Evolutionary conservation across 371 early-diverging fungal species (phyloP), one percentile per base, ranked within the genome.

Genomic region (Encephalitozoon intestinalis): DNA sequence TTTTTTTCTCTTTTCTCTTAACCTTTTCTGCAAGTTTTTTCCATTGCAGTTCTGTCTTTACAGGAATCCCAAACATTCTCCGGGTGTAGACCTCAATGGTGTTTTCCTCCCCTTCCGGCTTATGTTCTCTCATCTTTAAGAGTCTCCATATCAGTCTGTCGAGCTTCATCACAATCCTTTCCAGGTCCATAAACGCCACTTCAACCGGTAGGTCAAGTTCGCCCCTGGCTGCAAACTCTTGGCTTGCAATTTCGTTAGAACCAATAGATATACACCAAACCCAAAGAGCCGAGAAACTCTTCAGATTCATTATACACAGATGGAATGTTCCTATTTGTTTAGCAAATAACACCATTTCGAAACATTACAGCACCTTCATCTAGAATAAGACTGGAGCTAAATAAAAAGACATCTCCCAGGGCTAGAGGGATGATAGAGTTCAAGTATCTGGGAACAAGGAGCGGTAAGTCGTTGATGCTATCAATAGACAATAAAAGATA

Each of bases 391-490:
- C 9, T 18, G 49, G 2, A 7, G 2, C 49, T 21, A 46, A 15
- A 46, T 46, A 46, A 46, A 43, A 46, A 21, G 21, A 18, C 21
- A 18, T 21, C 49, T 15, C 15, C 49, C 21, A 46, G 12, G 21
- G 3, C 49, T 1, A 46, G 21, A 46, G 21, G 21, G 1, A 58
- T 58, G 58, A 58, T 58, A 15, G 58, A 58, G 21, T 39, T 78
- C 25, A 70, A 78, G 54, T 73, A 64, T 64, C 23, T 78, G 15
- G 39, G 69, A 3, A 73, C 78, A 18, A 34, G 41, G 34, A 68
- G 69, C 69, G 77, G 82, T 4, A 79, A 77, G 43, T 53, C 75
- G 11, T 18, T 82, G 25, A 18, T 75, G 25, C 12, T 82, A 0
- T 39, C 46, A 1, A 46, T 80, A 37, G 76, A 77, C 8, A 67